Evolutionary conservation across 2,329 filamentous ascomycete genomes (phyloP).

Genomic region (Ophiocordyceps camponoti-floridani): DNA sequence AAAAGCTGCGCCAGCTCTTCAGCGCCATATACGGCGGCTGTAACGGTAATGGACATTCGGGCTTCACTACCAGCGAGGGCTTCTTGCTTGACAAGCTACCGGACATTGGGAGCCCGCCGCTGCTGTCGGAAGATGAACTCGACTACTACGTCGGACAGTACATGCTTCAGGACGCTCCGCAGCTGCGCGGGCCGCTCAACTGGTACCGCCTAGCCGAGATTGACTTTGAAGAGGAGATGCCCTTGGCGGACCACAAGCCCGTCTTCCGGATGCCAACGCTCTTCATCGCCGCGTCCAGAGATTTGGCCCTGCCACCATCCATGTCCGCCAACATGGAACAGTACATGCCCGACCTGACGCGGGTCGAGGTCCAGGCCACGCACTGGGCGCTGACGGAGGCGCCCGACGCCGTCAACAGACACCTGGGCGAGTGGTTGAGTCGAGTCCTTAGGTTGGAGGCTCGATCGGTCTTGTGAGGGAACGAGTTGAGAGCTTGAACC

Average conservation of each 20-base stretch:
- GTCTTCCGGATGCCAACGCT: conserved; percentile 46
- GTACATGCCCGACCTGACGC: conserved; percentile 44
- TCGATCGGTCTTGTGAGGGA: conserved; percentile 11
- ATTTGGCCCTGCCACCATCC: conserved; percentile 52
- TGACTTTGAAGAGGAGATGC: conserved; percentile 61
- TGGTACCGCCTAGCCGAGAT: conserved; percentile 66
- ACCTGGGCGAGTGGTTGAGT: conserved; percentile 48
- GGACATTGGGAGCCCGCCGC: conserved; percentile 29
- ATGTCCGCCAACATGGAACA: conserved; percentile 58
- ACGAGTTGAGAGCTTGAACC: neutral
- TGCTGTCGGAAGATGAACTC: conserved; percentile 52
- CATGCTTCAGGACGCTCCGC: conserved; percentile 31
- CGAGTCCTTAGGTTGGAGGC: conserved; percentile 14
- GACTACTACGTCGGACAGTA: conserved; percentile 64
- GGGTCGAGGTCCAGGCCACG: conserved; percentile 44
- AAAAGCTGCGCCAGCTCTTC: conserved; percentile 52
- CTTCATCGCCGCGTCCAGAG: conserved; percentile 55
- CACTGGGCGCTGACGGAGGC: conserved; percentile 79
- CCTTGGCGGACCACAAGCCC: conserved; percentile 37
- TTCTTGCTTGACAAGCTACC: conserved; percentile 44
- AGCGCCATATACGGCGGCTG: conserved; percentile 51
- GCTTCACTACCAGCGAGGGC: conserved; percentile 43
- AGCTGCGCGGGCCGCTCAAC: conserved; percentile 64
- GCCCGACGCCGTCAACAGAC: conserved; percentile 49
- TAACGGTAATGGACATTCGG: conserved; percentile 33